Base-by-base conservation (phyloP, 139 green algal species). In the Chlorella sorokiniana region DNA sequence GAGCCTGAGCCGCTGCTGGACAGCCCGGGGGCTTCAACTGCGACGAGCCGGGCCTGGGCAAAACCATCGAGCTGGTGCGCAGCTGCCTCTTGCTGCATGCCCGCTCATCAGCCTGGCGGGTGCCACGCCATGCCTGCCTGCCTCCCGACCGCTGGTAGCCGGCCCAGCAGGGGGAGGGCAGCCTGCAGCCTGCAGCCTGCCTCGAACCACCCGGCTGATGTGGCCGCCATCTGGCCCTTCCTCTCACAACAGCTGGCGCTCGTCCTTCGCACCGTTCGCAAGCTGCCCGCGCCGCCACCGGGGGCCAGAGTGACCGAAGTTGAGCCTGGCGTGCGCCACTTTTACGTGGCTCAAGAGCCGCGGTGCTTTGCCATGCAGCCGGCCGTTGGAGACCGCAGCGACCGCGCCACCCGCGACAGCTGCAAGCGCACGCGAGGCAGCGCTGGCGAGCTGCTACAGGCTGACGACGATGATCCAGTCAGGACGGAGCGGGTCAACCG, bases 31-130 rank as follows among this genome's bases (percentile, higher is more conserved):
- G 95, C 18, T 85, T 98, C 52, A 93, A 98, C 52, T 98, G 95
- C 69, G 95, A 98, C 71, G 95, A 98, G 71, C 95, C 95, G 9
- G 95, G 95, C 3, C 89, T 98, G 35, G 95, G 95, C 31, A 98
- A 98, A 86, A 98, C 95, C 6, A 85, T 96, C 25, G 98, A 92
- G 1, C 88, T 84, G 2, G 74, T 79, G 51, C 65, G 71, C 4
- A 27, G 31, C n/a, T n/a, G n/a, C n/a, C n/a, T n/a, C n/a, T n/a
- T n/a, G n/a, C n/a, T n/a, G n/a, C n/a, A n/a, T n/a, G n/a, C n/a
- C n/a, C n/a, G n/a, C n/a, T n/a, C n/a, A n/a, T n/a, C n/a, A n/a
- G n/a, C n/a, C n/a, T n/a, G n/a, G n/a, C n/a, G n/a, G n/a, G n/a
- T n/a, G n/a, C n/a, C n/a, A n/a, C n/a, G n/a, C n/a, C n/a, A n/a